These are phyloP conservation scores for Fusarium floridanum DNA, from an alignment of 2,329 filamentous ascomycete species.

Conservation along the genomic window DNA sequence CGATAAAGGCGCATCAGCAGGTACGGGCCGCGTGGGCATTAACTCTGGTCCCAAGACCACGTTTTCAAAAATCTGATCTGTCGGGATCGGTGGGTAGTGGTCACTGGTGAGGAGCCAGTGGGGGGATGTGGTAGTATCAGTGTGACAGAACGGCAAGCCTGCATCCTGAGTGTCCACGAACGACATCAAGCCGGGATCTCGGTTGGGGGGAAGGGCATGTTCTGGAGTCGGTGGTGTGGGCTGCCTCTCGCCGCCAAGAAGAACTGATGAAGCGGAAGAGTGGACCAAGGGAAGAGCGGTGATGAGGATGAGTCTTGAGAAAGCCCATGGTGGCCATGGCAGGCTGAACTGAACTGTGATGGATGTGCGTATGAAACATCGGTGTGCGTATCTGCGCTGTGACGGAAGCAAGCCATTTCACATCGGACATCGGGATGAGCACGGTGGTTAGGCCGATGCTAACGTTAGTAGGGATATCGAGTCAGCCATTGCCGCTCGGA, in stretches of 20 bases:
- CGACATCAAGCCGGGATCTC: constrained; percentile 24
- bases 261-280: constrained; percentile 17
- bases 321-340: constrained; percentile 10
- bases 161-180: constrained; percentile 28
- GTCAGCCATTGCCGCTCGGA: constrained; percentile 3
- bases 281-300: constrained; percentile 20
- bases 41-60: constrained; percentile 38
- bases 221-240: constrained; percentile 10
- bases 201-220: constrained; percentile 18
- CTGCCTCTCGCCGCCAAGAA: constrained; percentile 16
- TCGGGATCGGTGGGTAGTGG: constrained; percentile 33
- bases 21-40: constrained; percentile 27
- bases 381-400: constrained; percentile 33
- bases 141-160: constrained; percentile 33
- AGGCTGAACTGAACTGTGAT: constrained; percentile 14
- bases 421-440: constrained; percentile 1
- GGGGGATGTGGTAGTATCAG: constrained; percentile 33
- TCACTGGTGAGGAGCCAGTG: constrained; percentile 18
- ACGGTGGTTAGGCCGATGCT: constrained; percentile 9
- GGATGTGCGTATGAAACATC: constrained; percentile 31
- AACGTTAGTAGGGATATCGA: not conserved
- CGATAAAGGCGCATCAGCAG: constrained; percentile 33
- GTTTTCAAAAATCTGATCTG: constrained; percentile 35
- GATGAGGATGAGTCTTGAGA: constrained; percentile 19
- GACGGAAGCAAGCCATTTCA: constrained; percentile 10